Evolutionary conservation across 179 eudicot species (phyloP), one percentile per base, ranked within the genome.

Genomic region (Nepenthes alata): DNA sequence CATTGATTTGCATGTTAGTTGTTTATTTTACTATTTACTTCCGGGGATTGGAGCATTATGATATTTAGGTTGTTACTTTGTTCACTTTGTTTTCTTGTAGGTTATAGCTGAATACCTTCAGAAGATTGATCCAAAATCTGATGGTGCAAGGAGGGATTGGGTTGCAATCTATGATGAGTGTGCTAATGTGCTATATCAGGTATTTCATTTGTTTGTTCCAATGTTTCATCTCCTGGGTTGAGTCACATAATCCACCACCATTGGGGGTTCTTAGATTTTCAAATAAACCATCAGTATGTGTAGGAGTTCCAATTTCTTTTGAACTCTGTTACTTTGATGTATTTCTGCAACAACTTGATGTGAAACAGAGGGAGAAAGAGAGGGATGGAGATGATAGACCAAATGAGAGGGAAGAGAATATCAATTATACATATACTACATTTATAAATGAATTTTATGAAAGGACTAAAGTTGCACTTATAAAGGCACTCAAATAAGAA

Each of bases 101-200:
- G 98, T 93, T 47, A 78, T 93, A 69, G 95, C 98, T 64, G 93
- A 93, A 80, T 86, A 89, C 72, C 95, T 93, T 73, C 98, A 93
- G 77, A 93, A 93, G 77, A 63, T 93, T 70, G 98, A 93, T 67
- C 98, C 98, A 37, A 93, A 93, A 77, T 93, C 98, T 60, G 98
- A 93, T 77, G 98, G 98, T 72, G 96, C 98, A 58, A 93, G 89
- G 75, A 93, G 98, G 76, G 98, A 93, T 55, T 93, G 98, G 98
- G 98, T 93, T 68, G 97, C 98, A 60, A 93, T 93, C 55, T 93
- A 89, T 76, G 98, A 93, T 51, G 98, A 93, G 80, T 93, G 98
- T 76, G 96, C 98, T 51, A 89, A 47, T 72, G 98, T 93, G 59
- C 76, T 93, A 48, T 93, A 93, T 65, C 97, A 91, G 95, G 98